Percentiles rank a stretch among this genome's conserved stretches.
phyloP scores from a whole-genome alignment of 1,139 yeast genomes.

The Sporopachydermia cereana region DNA sequence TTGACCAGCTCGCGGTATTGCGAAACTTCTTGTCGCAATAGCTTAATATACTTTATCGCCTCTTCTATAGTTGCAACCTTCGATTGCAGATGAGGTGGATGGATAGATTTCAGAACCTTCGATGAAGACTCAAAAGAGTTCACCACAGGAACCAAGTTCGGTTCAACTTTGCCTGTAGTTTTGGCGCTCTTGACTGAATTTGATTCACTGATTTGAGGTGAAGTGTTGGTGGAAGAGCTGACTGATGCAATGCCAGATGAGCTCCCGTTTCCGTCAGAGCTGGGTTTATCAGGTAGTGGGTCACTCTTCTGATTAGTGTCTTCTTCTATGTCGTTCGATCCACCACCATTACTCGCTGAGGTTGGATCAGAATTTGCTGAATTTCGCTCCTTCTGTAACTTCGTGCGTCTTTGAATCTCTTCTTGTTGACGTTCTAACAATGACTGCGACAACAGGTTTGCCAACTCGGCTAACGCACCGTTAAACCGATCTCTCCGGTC shows the following conservation, averaged over 20 bases:
- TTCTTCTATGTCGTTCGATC: not conserved
- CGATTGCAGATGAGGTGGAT: constrained; percentile 5
- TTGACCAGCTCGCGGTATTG: not conserved
- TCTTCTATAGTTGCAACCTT: constrained; percentile 5
- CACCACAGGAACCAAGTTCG: not conserved
- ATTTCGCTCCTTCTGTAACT: not conserved
- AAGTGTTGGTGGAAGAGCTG: not conserved
- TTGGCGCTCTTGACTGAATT: too few relatives aligned
- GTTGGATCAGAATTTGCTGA: too few relatives aligned
- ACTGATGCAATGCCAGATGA: too few relatives aligned
- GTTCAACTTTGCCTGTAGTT: too few relatives aligned
- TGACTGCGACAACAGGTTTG: not conserved
- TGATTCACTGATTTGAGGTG: too few relatives aligned
- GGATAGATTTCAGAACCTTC: constrained; percentile 5
- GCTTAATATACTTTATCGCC: constrained; percentile 1
- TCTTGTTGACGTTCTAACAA: constrained; percentile 2
- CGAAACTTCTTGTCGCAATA: not conserved
- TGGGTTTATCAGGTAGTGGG: not conserved
- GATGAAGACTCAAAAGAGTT: constrained; percentile 1
- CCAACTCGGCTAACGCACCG: constrained; percentile 1
- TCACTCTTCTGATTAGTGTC: not conserved
- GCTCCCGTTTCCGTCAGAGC: not conserved
- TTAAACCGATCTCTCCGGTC: constrained; percentile 3
- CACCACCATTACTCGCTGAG: too few relatives aligned
- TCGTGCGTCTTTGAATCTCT: constrained; percentile 1